Evolutionary conservation across 1,284 basidiomycete species (phyloP), one percentile per base, ranked within the genome.

Genomic region (Ceratobasidium sp.): DNA sequence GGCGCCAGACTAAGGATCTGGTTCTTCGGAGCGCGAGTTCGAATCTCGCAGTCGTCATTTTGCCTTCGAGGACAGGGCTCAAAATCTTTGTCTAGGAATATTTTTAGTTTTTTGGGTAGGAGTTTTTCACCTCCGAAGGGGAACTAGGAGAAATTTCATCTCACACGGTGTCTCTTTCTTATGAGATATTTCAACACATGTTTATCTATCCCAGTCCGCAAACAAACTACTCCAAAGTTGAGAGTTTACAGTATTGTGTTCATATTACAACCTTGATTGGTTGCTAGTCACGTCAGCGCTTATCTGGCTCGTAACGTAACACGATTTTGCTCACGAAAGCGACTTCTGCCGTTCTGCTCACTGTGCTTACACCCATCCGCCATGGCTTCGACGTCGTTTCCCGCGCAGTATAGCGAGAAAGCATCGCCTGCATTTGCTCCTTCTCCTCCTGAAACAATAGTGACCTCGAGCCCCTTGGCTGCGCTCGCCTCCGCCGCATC

Each of bases 401-500:
- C 61, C 21, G 43, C 61, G n/a, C 61, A 63, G 23, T 30, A 55
- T 41, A 58, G 26, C 41, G 66, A 69, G 54, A 69, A 69, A 52
- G 38, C 41, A n/a, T 57, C 66, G 2, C 14, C 35, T 47, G 26
- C 21, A 23, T 44, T 54, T 9, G 38, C 52, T 4, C 54, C 66
- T 16, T 11, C 54, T 9, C 66, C 66, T n/a, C 54, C 52, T 16
- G 66, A 57, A 41, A 46, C 54, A 43, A 26, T 57, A 32, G 43
- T 58, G 13, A 69, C 66, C 2, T 69, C 66, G 8, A 58, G 66
- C 79, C 47, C 79, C 80, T 62, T 81, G 26, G 66, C 66, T 44
- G 66, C 66, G 35, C 32, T 80, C 75, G 78, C 81, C 77, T 76
- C 82, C 62, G 78, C 82, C n/a, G 78, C 85, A 54, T 84, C 84